Conservation (phyloP, 306 rosid genomes). For the Lagenaria siceraria region DNA sequence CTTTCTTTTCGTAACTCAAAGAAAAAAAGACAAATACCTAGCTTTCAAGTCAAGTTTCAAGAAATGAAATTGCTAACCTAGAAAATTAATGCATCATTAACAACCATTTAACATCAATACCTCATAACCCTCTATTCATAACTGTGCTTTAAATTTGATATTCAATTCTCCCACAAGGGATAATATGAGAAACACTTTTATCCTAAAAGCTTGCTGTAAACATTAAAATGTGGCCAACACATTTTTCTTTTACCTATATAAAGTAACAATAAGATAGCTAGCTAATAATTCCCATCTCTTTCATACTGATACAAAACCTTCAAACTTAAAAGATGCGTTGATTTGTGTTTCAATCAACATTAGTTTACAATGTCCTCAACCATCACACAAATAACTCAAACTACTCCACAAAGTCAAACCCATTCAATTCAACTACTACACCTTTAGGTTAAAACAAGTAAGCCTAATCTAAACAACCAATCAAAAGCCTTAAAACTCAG, state of each 20-base stretch:
- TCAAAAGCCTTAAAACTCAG: not conserved
- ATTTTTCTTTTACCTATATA: not conserved
- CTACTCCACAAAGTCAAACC: conserved; percentile 1
- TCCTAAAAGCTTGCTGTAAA: not conserved
- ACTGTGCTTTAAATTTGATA: not conserved
- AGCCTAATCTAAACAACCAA: not conserved
- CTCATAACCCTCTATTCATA: not conserved
- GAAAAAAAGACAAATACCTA: not conserved
- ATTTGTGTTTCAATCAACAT: not conserved
- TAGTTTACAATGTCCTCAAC: not conserved
- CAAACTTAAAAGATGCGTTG: not conserved
- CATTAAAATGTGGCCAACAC: not conserved
- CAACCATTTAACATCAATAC: not conserved
- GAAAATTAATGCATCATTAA: not conserved
- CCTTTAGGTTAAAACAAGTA: not conserved
- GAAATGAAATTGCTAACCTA: not conserved
- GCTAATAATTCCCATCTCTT: not conserved
- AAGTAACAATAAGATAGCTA: not conserved
- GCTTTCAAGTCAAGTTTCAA: not conserved
- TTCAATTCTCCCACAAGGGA: not conserved
- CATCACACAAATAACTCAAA: not conserved
- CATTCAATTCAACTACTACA: not conserved
- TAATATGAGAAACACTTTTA: too few relatives aligned
- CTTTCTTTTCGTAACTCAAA: not conserved
- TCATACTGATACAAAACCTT: not conserved